These are phyloP conservation scores for Candida takata DNA, from an alignment of 805 yeast genomes.

Conservation along the genomic window DNA sequence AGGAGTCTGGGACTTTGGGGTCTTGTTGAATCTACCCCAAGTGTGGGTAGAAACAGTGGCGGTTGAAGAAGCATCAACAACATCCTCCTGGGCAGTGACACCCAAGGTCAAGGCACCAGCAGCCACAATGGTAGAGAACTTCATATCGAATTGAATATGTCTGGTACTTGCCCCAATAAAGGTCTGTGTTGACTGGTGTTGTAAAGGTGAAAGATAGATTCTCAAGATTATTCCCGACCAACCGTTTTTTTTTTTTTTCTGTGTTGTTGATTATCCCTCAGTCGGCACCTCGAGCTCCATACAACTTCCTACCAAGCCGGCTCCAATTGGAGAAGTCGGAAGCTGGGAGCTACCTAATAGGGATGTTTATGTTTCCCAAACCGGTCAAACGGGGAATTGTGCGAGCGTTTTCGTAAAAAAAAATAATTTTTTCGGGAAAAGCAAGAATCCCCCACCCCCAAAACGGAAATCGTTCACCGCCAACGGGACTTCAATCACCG, in stretches of 20 bases:
- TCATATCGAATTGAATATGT: constrained; percentile 11
- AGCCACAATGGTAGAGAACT: constrained; percentile 17
- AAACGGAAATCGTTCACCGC: too few species aligned
- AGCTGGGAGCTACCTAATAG: not conserved
- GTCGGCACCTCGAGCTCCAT: too few species aligned
- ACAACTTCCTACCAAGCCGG: not conserved
- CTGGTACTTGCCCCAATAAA: too few species aligned
- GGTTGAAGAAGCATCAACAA: constrained; percentile 16
- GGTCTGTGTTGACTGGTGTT: too few species aligned
- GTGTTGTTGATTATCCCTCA: not conserved
- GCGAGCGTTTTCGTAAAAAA: too few species aligned
- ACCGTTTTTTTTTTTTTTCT: not conserved
- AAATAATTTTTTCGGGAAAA: too few species aligned
- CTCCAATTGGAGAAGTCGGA: not conserved
- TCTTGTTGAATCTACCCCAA: constrained; percentile 49
- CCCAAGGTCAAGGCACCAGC: constrained; percentile 16
- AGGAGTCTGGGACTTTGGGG: constrained; percentile 30
- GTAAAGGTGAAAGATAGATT: too few species aligned
- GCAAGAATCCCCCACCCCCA: too few species aligned
- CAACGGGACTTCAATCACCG: too few species aligned
- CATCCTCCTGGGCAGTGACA: constrained; percentile 20
- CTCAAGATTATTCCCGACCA: too few species aligned
- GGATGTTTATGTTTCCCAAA: not conserved
- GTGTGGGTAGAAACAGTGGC: constrained; percentile 43
- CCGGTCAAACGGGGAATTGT: too few species aligned